Evolutionary conservation across 176 grass and related monocot genomes (phyloP), one percentile per base, ranked within the genome.

Genomic region (Triticum turgidum): DNA sequence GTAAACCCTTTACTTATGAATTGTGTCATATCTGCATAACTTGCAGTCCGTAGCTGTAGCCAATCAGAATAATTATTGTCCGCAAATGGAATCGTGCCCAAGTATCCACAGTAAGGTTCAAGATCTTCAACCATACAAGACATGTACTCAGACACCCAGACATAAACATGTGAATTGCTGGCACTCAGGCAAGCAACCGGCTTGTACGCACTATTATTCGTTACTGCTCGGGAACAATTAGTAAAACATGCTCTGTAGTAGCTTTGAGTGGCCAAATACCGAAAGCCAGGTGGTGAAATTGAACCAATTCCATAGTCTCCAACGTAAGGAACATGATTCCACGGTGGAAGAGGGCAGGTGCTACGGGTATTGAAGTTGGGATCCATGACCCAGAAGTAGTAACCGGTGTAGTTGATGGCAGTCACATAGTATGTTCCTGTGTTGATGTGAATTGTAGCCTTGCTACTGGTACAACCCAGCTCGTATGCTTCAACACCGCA

Each of bases 161-260:
- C 52, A 58, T 87, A 87, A 58, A 92, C 80, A 82, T 87, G 87
- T 0, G 84, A 84, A 35, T 39, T 21, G 2, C 81, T 80, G 2
- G 5, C 7, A 30, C 30, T 82, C 33, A 82, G 52, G 38, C 91
- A 92, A 54, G 32, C 1, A 42, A 87, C 61, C 0, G 49, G 87
- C n/a, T 14, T 65, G 25, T 65, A 65, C 0, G 12, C 4, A 14
- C 25, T 65, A 7, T 7, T 65, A 30, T 65, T 5, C 2, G 3
- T 41, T 17, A 92, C 9, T 20, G 4, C 37, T 22, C 21, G 10
- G 0, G 88, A 77, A 65, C 88, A 93, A 52, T 85, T 93, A 21
- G 73, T 33, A 18, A 82, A 88, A 2, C 15, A 37, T 2, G 67
- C 67, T 10, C 1, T 9, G 14, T 9, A 0, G 0, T 1, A 5